Base-by-base conservation (phyloP, 139 green algal species). In the Chlorella sp. region DNA sequence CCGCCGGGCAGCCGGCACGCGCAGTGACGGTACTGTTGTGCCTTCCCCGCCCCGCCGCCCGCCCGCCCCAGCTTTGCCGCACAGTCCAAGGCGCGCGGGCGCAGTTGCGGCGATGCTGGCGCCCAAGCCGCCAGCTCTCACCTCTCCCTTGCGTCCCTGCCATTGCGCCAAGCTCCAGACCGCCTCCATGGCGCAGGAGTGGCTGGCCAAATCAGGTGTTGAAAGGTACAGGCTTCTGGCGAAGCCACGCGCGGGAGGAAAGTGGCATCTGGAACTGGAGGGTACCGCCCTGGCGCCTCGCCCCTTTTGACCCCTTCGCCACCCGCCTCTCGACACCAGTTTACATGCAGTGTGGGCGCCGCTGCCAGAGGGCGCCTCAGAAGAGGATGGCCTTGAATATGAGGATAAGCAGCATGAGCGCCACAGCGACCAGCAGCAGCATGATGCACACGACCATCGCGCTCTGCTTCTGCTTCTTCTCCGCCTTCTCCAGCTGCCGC, bases 371-470 rank as follows among this genome's bases (percentile, higher is more conserved):
- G 15, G 31, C 23, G 59, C 42, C 31, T 73, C 67, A 84, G 19
- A 77, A 53, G 36, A 83, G 55, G 0, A 79, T 62, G 27, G 59
- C 58, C 38, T 85, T 85, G 56, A 85, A 65, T 8, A 86, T 29
- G 15, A 96, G 74, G 14, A 99, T 80, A 29, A 99, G 79, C 43
- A 96, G 78, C 89, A 99, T 91, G 25, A 98, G 45, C 23, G 95
- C 86, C 35, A 96, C 90, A 27, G 91, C 75, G 0, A 93, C 83
- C 3, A 95, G 69, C n/a, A 99, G 84, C 29, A 93, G 79, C 46
- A 97, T 92, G 56, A 99, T 97, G 86, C 96, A 99, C 63, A 97
- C 50, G 55, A 92, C 82, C 76, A 92, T 90, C 8, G 88, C 71
- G 29, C 85, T 92, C 59, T 83, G 82, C 77, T 93, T 93, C 82